Percentiles rank a stretch among this genome's conserved stretches.
These are phyloP conservation scores for Somion occarium DNA, from an alignment of 1,284 basidiomycete genomes.

Conservation along the genomic window DNA sequence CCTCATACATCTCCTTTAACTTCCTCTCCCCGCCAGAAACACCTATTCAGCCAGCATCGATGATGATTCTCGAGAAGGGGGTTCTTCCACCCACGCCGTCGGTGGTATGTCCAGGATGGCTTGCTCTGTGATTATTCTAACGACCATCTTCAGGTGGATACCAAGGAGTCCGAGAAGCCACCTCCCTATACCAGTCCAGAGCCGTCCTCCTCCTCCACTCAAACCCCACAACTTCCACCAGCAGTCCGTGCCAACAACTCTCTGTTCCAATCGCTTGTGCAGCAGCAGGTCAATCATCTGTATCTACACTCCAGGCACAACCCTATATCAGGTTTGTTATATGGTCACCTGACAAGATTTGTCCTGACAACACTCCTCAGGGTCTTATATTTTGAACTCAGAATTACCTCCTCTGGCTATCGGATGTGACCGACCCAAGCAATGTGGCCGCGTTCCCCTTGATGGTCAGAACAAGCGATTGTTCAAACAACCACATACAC, in stretches of 20 bases:
- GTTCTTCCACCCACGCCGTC: neutral
- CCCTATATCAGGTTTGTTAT: slow-evolving; percentile 14
- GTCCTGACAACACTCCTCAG: neutral
- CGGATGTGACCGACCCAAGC: neutral
- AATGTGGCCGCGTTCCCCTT: neutral
- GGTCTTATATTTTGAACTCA: slow-evolving; percentile 6
- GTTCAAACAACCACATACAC: slow-evolving; percentile 8
- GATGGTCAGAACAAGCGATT: slow-evolving; percentile 1
- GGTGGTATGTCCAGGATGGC: neutral
- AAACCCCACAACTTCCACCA: too few relatives aligned
- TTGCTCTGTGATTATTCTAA: neutral
- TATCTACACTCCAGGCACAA: slow-evolving; percentile 14
- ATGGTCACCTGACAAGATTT: neutral
- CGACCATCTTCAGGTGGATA: neutral
- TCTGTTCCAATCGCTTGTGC: slow-evolving; percentile 12
- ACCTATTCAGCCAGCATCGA: too few relatives aligned
- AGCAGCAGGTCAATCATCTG: slow-evolving; percentile 16
- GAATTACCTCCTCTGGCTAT: neutral
- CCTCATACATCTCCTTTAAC: neutral
- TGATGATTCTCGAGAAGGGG: neutral
- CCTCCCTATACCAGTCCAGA: slow-evolving; percentile 2
- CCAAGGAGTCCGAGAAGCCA: neutral
- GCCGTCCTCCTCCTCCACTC: neutral
- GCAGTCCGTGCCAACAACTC: slow-evolving; percentile 2
- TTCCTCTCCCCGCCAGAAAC: too few relatives aligned